Conservation (phyloP, 2,329 filamentous ascomycete species). For the Ophiocordyceps polyrhachis-furcata region DNA sequence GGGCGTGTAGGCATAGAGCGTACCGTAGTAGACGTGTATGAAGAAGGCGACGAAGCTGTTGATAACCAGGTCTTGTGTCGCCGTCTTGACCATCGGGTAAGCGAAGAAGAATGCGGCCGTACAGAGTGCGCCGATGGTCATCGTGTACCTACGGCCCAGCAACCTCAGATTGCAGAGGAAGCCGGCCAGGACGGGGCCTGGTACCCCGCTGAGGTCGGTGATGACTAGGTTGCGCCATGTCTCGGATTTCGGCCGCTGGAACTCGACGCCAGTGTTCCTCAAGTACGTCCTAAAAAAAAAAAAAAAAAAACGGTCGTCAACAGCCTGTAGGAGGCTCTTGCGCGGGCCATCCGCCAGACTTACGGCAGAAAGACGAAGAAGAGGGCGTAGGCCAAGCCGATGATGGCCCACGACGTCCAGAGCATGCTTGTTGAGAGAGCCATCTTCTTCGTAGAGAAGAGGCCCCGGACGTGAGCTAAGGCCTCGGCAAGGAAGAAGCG, state of each 20-base stretch:
- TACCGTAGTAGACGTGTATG: conserved; percentile 62
- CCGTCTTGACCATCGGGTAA: conserved; percentile 38
- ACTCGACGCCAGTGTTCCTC: conserved; percentile 18
- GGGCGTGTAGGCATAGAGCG: conserved; percentile 59
- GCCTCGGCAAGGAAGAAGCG: conserved; percentile 5
- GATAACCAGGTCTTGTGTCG: conserved; percentile 42
- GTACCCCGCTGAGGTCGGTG: conserved; percentile 57
- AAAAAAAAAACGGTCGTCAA: too few species aligned
- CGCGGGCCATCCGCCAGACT: background rate
- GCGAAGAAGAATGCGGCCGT: conserved; percentile 52
- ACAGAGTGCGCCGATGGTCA: conserved; percentile 42
- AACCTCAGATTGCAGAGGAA: conserved; percentile 50
- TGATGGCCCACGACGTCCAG: conserved; percentile 67
- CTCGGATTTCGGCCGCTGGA: conserved; percentile 17
- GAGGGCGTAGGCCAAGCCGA: conserved; percentile 73
- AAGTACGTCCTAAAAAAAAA: conserved; percentile 10
- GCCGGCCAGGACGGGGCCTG: conserved; percentile 56
- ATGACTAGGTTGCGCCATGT: conserved; percentile 72
- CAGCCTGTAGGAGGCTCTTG: background rate
- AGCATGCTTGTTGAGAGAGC: conserved; percentile 34
- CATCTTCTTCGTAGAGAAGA: conserved; percentile 26
- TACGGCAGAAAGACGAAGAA: conserved; percentile 87
- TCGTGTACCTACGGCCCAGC: conserved; percentile 52
- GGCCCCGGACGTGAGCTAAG: conserved; percentile 7
- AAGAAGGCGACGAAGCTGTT: conserved; percentile 51